Percentiles rank a stretch among this genome's conserved stretches.
phyloP scores from a whole-genome alignment of 1,139 yeast genomes.

The Blastobotrys proliferans region DNA sequence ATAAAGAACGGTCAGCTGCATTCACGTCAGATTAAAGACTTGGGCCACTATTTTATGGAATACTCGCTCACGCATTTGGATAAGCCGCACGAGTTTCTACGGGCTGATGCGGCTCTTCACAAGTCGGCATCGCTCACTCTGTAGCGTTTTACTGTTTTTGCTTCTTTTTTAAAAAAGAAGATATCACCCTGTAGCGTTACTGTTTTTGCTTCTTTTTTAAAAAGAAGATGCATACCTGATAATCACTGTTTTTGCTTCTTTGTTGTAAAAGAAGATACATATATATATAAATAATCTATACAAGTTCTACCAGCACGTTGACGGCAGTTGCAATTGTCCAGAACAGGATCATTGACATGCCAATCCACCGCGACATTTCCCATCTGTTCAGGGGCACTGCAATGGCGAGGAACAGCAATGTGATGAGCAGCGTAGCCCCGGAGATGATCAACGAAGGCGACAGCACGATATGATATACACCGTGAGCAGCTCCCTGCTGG shows the following conservation, averaged over 20 bases:
- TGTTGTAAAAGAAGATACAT: too few species aligned
- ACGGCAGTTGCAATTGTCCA: constrained; percentile 47
- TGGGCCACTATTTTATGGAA: constrained; percentile 34
- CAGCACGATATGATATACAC: constrained; percentile 37
- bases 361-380: constrained; percentile 58
- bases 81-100: constrained; percentile 17
- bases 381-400: constrained; percentile 62
- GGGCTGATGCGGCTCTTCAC: constrained; percentile 16
- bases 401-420: constrained; percentile 49
- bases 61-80: constrained; percentile 22
- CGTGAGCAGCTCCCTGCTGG: constrained; percentile 19
- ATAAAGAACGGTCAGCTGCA: constrained; percentile 21
- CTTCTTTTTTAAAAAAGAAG: not conserved
- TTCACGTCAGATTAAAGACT: constrained; percentile 28
- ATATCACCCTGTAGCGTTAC: not conserved
- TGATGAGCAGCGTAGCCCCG: constrained; percentile 48
- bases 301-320: constrained; percentile 29
- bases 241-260: too few species aligned
- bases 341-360: constrained; percentile 47
- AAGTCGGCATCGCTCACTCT: constrained; percentile 7
- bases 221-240: not conserved
- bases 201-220: too few species aligned
- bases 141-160: not conserved
- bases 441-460: constrained; percentile 49
- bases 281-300: not conserved